phyloP scores from a whole-genome alignment of 352 stramenopile species.

The Phytophthora pseudosyringae region DNA sequence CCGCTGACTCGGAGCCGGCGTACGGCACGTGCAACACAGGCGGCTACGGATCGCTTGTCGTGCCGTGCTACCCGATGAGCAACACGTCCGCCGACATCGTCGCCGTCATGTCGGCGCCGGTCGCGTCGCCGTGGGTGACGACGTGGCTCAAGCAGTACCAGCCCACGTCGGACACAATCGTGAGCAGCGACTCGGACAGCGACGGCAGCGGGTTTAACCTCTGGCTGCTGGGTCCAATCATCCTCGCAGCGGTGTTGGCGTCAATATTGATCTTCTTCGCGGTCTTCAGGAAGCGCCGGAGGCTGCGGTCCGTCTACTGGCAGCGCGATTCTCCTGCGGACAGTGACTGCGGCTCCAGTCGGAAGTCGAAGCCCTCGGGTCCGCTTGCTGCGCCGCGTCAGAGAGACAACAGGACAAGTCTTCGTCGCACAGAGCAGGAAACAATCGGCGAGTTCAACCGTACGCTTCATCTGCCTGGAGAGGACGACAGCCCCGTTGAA shows the following conservation, averaged over 20 bases:
- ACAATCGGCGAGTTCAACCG: constrained; percentile 39
- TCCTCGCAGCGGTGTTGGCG: constrained; percentile 8
- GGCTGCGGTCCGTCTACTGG: constrained; percentile 24
- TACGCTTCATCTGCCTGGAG: constrained; percentile 28
- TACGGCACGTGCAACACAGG: constrained; percentile 36
- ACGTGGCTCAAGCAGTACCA: constrained; percentile 41
- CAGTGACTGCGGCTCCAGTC: constrained; percentile 13
- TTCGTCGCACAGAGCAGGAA: constrained; percentile 36
- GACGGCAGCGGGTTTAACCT: constrained; percentile 25
- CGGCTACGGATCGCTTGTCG: constrained; percentile 43
- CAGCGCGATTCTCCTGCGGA: constrained; percentile 22
- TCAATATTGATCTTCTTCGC: constrained; percentile 17
- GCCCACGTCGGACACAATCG: constrained; percentile 11
- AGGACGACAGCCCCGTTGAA: constrained; percentile 27
- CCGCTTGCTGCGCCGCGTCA: constrained; percentile 17
- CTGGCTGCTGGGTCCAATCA: constrained; percentile 34
- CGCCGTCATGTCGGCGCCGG: constrained; percentile 29
- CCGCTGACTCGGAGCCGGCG: constrained; percentile 25
- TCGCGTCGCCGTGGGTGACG: constrained; percentile 32
- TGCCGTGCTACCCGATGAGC: constrained; percentile 45
- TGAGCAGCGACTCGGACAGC: constrained; percentile 24
- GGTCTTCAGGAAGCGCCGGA: constrained; percentile 29
- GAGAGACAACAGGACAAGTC: constrained; percentile 27
- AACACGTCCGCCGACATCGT: constrained; percentile 34
- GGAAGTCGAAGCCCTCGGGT: constrained; percentile 27